Conservation (phyloP, 73 alveolate genomes). For the Paramecium pentaurelia region DNA sequence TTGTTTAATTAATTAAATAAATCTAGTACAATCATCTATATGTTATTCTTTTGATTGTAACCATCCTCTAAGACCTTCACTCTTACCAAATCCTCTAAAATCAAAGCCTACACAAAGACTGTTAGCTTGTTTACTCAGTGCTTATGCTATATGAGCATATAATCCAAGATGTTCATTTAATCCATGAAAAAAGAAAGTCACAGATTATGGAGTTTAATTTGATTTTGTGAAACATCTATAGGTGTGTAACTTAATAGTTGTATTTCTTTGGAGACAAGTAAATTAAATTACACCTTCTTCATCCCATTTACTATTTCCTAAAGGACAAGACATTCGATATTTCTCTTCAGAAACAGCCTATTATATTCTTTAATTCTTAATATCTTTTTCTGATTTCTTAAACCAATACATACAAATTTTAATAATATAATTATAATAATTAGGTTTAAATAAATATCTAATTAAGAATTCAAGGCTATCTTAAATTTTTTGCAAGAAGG, state of each 20-base stretch:
- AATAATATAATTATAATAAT: neutral
- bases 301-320: neutral
- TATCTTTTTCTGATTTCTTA: neutral
- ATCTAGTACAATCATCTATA: neutral
- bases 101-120: neutral
- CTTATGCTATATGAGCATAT: neutral
- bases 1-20: neutral
- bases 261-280: neutral
- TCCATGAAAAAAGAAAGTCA: neutral
- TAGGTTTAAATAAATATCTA: neutral
- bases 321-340: neutral
- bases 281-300: neutral
- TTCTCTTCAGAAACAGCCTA: neutral
- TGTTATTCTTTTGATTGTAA: neutral
- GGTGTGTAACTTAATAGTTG: neutral
- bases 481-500: neutral
- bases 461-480: neutral
- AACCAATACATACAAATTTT: neutral
- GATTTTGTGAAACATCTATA: neutral
- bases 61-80: neutral
- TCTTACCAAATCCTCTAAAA: neutral
- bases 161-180: conserved; percentile 20
- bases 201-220: neutral
- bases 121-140: neutral
- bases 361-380: neutral